These are phyloP conservation scores for Bauhinia variegata DNA, from an alignment of 306 rosid genomes.

Conservation along the genomic window DNA sequence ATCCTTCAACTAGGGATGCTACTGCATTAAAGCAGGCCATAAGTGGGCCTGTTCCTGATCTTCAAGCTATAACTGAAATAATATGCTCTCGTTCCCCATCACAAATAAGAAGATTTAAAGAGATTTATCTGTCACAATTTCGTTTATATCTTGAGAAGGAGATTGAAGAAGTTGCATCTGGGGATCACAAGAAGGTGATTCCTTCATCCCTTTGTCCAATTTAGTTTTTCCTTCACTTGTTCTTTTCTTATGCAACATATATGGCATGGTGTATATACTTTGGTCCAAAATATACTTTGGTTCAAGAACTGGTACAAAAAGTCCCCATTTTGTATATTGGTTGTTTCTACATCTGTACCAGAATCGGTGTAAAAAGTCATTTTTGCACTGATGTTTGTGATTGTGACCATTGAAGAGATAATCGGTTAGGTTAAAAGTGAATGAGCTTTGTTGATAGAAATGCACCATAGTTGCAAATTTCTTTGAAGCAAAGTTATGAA, in stretches of 20 bases:
- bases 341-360: no score
- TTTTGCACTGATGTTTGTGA: no score
- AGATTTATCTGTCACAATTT: constrained; percentile 53
- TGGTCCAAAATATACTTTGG: no score
- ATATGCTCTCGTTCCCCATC: constrained; percentile 78
- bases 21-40: constrained; percentile 46
- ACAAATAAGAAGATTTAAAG: constrained; percentile 64
- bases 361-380: no score
- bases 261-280: no score
- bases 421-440: no score
- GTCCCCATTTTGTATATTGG: no score
- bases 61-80: constrained; percentile 65
- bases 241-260: not conserved
- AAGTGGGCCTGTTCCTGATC: constrained; percentile 21
- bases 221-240: not conserved
- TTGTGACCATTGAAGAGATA: not conserved
- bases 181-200: constrained; percentile 63
- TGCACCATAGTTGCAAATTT: no score
- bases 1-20: constrained; percentile 72
- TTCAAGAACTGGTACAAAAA: no score
- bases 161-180: constrained; percentile 46
- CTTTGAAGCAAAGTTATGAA: no score
- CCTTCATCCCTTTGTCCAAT: not conserved
- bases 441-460: no score
- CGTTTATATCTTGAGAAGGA: constrained; percentile 52